Percentiles rank a stretch among this genome's conserved stretches.
phyloP scores from a whole-genome alignment of 768 basidiomycete species.

The Gautieria morchelliformis region DNA sequence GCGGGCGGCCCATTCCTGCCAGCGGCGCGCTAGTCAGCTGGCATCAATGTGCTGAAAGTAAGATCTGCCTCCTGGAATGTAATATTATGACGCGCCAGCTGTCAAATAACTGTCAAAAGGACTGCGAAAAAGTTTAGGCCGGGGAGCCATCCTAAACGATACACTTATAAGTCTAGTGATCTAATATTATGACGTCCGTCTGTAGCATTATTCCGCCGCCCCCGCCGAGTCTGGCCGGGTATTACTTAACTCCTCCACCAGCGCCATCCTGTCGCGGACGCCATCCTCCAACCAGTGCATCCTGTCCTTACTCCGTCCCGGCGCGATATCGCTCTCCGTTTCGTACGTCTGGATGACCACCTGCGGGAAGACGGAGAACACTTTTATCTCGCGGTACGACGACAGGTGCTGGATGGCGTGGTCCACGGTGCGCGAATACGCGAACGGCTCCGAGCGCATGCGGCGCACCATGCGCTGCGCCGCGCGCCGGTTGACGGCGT shows the following conservation, averaged over 20 bases:
- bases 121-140: too few species aligned
- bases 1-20: too few species aligned
- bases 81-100: too few species aligned
- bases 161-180: too few species aligned
- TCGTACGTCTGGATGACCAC: conserved; percentile 7
- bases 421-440: conserved; percentile 4
- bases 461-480: conserved; percentile 1
- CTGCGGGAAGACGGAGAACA: conserved; percentile 3
- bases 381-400: not conserved
- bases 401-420: conserved; percentile 2
- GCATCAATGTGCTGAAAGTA: too few species aligned
- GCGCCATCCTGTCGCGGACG: not conserved
- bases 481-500: not conserved
- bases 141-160: too few species aligned
- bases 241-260: not conserved
- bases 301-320: conserved; percentile 3
- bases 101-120: too few species aligned
- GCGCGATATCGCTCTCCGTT: conserved; percentile 2
- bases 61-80: too few species aligned
- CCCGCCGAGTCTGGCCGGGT: too few species aligned
- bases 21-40: too few species aligned
- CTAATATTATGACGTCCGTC: too few species aligned
- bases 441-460: conserved; percentile 3
- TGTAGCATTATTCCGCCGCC: too few species aligned
- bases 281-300: not conserved